A percentile compares a stretch with the other conserved stretches of the same genome.
Evolutionary conservation across 129 eudicot genomes (phyloP).

Genomic region (Erigeron canadensis): DNA sequence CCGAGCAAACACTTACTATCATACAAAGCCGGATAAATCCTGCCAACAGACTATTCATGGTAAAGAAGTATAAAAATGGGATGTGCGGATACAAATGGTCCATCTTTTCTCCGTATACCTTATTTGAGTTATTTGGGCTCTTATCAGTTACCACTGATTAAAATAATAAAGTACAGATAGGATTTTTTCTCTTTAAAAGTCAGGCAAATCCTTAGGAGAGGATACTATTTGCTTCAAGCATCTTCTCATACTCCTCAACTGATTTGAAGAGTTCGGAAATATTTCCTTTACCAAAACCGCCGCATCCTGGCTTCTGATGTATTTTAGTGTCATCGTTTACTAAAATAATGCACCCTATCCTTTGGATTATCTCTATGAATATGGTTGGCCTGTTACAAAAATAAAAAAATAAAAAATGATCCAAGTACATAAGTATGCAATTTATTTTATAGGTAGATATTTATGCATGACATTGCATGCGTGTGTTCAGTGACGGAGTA

Average conservation of each 20-base stretch:
- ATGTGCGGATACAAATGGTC: too few relatives aligned
- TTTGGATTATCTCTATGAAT: constrained; percentile 84
- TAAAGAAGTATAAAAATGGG: too few relatives aligned
- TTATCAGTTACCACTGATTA: too few relatives aligned
- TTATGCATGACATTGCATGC: too few relatives aligned
- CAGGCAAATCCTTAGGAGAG: not conserved
- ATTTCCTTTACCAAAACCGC: constrained; percentile 97
- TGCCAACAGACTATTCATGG: too few relatives aligned
- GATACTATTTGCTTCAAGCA: constrained; percentile 17
- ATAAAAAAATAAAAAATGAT: not conserved
- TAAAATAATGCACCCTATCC: constrained; percentile 69
- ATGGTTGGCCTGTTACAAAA: constrained; percentile 71
- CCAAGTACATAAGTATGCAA: not conserved
- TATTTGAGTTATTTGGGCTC: too few relatives aligned
- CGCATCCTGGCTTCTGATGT: constrained; percentile 79
- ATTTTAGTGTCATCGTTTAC: constrained; percentile 40
- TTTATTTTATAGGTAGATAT: too few relatives aligned
- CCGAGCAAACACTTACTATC: too few relatives aligned
- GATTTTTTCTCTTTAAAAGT: not conserved
- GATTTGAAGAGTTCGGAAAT: constrained; percentile 80
- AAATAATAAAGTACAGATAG: not conserved
- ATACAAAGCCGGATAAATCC: too few relatives aligned
- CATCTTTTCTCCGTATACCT: too few relatives aligned
- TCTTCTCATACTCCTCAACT: constrained; percentile 86
- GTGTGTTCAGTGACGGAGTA: too few relatives aligned